Evolutionary conservation across 148 eudicot species (phyloP), one percentile per base, ranked within the genome.

Genomic region (Cornus florida): DNA sequence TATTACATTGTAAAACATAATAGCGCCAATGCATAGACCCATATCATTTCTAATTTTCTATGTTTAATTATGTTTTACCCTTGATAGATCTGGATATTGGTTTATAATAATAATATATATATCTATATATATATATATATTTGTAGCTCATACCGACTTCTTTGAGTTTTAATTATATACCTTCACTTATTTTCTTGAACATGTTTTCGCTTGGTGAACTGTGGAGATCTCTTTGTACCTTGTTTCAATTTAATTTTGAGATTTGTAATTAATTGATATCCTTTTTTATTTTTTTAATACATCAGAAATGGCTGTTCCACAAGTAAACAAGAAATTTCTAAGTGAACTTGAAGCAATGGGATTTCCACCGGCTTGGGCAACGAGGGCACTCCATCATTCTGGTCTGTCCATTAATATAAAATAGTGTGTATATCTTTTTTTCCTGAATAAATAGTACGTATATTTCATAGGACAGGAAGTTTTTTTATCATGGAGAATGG

Each of bases 321-420:
- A 90, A 83, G 97, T 92, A 28, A 84, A 94, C 81, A 81, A 84
- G 81, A 82, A 75, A 46, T 22, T 92, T 76, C 88, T 91, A 32
- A 79, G 71, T 72, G 88, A 89, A 81, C 90, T 94, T 48, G 87
- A 92, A 81, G 92, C 70, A 53, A 89, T 94, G 97, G 98, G 97
- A 48, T 92, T 94, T 79, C 82, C 94, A 35, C 67, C 84, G 38
- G 86, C 91, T 82, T 72, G 73, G 48, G 92, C 97, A 74, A 88
- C 86, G 50, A 82, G 92, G 72, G 92, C 95, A 70, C 94, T 94
- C 77, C 82, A 88, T 81, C 79, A 31, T 78, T 92, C 92, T 67
- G 97, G 98, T 94, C 71, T 77, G 89, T 78, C 8, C n/a, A 78
- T 38, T 65, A 22, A n/a, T 31, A 53, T 57, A 3, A 4, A 43